A percentile compares a stretch with the other conserved stretches of the same genome.
Conservation (phyloP, 1,284 basidiomycete species). For the Salmacisia buchloeana region DNA sequence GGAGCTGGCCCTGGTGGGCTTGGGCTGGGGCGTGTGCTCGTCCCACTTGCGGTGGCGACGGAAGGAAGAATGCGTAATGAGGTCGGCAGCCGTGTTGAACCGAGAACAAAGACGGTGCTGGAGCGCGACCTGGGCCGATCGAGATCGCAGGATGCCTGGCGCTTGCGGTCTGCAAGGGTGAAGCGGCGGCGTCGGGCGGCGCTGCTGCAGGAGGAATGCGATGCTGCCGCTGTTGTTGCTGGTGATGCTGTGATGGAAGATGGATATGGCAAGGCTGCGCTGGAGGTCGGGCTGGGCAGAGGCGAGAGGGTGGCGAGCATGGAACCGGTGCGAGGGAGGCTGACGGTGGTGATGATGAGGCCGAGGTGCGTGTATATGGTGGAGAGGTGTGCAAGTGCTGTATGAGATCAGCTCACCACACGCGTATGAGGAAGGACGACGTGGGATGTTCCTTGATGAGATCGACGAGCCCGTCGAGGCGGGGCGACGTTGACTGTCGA, state of each 20-base stretch:
- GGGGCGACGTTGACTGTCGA: too few species aligned
- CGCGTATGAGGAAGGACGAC: too few species aligned
- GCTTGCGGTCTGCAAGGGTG: not conserved
- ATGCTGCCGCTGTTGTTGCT: not conserved
- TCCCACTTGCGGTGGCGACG: too few species aligned
- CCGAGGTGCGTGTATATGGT: not conserved
- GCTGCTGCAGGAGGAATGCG: not conserved
- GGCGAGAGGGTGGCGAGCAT: conserved; percentile 7
- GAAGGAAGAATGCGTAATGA: not conserved
- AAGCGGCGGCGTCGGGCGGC: not conserved
- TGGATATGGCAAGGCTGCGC: not conserved
- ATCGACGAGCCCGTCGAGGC: too few species aligned
- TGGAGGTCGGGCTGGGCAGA: not conserved
- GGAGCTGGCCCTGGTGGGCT: too few species aligned
- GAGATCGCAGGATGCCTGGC: not conserved
- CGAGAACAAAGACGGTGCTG: not conserved
- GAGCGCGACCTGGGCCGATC: not conserved
- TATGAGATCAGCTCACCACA: too few species aligned
- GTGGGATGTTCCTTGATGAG: too few species aligned
- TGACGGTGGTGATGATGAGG: not conserved
- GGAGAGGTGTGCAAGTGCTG: not conserved
- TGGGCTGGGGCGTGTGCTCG: too few species aligned
- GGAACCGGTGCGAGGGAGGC: not conserved
- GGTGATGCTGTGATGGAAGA: not conserved
- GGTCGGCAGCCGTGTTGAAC: not conserved